Evolutionary conservation across 2,329 filamentous ascomycete genomes (phyloP), one percentile per base, ranked within the genome.

Genomic region (Nothophoma quercina): DNA sequence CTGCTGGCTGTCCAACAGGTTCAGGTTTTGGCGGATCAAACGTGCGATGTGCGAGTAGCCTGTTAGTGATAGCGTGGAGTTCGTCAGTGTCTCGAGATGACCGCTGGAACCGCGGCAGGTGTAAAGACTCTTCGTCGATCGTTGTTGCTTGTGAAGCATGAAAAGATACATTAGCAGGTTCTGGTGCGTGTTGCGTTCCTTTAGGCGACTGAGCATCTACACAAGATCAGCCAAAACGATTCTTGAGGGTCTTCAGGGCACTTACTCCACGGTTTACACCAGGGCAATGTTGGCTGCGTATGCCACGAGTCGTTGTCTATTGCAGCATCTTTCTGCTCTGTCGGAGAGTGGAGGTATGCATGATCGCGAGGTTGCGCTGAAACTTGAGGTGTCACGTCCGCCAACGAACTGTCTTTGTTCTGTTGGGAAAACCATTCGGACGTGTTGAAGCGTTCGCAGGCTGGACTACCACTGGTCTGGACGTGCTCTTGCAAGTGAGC

Each of bases 1-100:
- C 80, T 9, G 75, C 70, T 6, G 84, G 83, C 15, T 68, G 51
- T 15, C 70, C 68, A 15, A 45, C 38, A 6, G 78, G 72, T 4
- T 61, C 39, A 6, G 73, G 72, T 42, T 69, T 72, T 6, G 28
- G 72, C 70, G 70, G 61, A 58, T 45, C 54, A 10, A 28, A 26
- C 4, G 58, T 51, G 8, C 59, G 55, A 35, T 57, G 54, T 13
- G 55, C 35, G 22, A 48, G 46, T 8, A 64, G 51, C 22, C 55
- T 32, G 16, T 73, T 32, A 19, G 54, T 33, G 21, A 64, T 49
- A n/a, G 25, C 9, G 16, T 29, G 38, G 2, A 65, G 53, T 8
- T 58, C 16, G 9, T 36, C 4, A 46, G 5, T 10, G 42, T 39
- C 5, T n/a, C n/a, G n/a, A n/a, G n/a, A n/a, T n/a, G n/a, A n/a